Evolutionary conservation across 2,329 filamentous ascomycete species (phyloP).

Genomic region (Paracamarosporium sp.): DNA sequence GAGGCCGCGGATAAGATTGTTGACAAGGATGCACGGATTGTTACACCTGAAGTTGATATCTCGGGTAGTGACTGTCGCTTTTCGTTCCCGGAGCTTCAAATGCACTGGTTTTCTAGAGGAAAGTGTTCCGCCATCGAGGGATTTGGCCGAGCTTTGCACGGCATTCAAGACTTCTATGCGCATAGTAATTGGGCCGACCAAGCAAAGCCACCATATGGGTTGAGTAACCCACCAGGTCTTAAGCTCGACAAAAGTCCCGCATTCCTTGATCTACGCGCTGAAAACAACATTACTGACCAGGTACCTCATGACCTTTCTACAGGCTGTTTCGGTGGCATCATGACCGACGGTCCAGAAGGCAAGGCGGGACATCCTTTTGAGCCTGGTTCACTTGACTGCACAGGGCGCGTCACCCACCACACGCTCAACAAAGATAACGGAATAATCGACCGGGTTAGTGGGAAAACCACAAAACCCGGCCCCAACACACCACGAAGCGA

Average conservation of each 20-base stretch:
- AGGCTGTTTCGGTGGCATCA: conserved; percentile 30
- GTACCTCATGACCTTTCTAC: conserved; percentile 28
- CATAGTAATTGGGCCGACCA: conserved; percentile 30
- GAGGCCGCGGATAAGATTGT: conserved; percentile 29
- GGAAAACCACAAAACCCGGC: conserved; percentile 22
- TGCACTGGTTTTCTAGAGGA: conserved; percentile 22
- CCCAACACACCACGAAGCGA: conserved; percentile 31
- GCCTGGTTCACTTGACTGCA: conserved; percentile 31
- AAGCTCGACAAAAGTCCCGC: conserved; percentile 17
- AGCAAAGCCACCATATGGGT: conserved; percentile 22
- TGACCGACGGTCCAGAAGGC: conserved; percentile 29
- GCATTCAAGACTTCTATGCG: conserved; percentile 27
- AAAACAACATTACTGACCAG: conserved; percentile 29
- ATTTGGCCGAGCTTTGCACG: conserved; percentile 26
- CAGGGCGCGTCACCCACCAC: conserved; percentile 30
- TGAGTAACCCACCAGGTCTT: conserved; percentile 28
- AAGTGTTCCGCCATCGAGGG: conserved; percentile 29
- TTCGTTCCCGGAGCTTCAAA: conserved; percentile 27
- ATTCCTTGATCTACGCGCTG: conserved; percentile 31
- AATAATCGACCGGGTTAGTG: conserved; percentile 24
- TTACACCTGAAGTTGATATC: conserved; percentile 24
- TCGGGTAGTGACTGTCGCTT: conserved; percentile 25
- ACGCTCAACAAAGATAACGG: conserved; percentile 36
- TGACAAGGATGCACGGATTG: conserved; percentile 22
- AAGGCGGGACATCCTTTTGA: conserved; percentile 31